Evolutionary conservation across 306 rosid species (phyloP), one percentile per base, ranked within the genome.

Genomic region (Prunus dulcis): DNA sequence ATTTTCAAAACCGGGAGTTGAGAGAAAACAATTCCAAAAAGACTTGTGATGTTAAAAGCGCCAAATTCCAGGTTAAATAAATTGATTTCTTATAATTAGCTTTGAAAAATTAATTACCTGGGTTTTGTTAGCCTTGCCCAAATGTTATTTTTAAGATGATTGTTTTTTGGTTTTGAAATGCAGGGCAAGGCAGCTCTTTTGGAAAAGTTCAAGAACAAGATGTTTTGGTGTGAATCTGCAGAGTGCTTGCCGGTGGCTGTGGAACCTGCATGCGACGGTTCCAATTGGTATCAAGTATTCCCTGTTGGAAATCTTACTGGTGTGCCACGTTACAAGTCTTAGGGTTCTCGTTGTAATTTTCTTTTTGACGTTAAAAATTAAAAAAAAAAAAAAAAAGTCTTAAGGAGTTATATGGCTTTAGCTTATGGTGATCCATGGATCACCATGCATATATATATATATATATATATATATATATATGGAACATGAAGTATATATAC

Each of bases 41-140:
- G 27, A 64, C 22, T 0, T 90, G 96, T 27, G 82, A 87, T 73
- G 73, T 90, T 6, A 79, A 78, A 0, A 32, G 46, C 2, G 96
- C 98, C 0, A 80, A 80, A 69, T 60, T 77, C 41, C 91, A 89
- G 89, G 93, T 89, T 58, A 9, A 56, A 20, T 38, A 38, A 38
- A 38, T 38, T 6, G 43, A 38, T 38, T 38, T 38, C 43, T 38
- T 38, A 5, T 5, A 32, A 32, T 32, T 32, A 7, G 43, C 1
- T 38, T 38, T 46, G 12, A 46, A 9, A 9, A 46, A 11, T 46
- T 2, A 46, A 47, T 47, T 46, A 32, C 38, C 38, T 5, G 38
- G 38, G 38, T 32, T 32, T 32, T 5, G 7, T 32, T 34, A 34
- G 41, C 41, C 41, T 34, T 34, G 41, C 8, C 8, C 41, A 38